These are phyloP conservation scores for Aspergillus leporis DNA, from an alignment of 495 filamentous ascomycete genomes.

Conservation along the genomic window DNA sequence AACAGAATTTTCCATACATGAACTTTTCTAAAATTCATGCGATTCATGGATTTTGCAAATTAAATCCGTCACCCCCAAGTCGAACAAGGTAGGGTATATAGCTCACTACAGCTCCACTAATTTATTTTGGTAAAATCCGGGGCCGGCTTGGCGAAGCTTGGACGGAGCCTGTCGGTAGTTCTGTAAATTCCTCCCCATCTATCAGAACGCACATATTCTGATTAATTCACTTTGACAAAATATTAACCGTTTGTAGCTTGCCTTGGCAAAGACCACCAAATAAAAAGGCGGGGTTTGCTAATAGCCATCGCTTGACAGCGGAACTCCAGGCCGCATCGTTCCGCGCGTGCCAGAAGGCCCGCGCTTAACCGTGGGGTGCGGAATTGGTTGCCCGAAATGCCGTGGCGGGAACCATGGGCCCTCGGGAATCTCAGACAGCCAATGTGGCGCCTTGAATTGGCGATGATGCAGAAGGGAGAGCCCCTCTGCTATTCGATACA, in stretches of 20 bases:
- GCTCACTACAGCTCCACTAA: background rate
- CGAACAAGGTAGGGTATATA: too few relatives aligned
- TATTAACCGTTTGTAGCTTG: too few relatives aligned
- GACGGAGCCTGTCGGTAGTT: background rate
- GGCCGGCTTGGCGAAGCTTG: background rate
- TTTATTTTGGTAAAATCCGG: background rate
- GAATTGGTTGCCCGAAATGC: conserved; percentile 3
- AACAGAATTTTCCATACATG: too few relatives aligned
- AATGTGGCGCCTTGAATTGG: background rate
- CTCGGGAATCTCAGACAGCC: background rate
- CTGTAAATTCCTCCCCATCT: background rate
- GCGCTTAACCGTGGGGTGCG: background rate
- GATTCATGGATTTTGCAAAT: too few relatives aligned
- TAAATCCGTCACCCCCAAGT: too few relatives aligned
- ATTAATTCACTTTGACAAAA: too few relatives aligned
- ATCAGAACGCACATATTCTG: too few relatives aligned
- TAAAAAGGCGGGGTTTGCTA: background rate
- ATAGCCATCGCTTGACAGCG: background rate
- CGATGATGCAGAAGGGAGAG: background rate
- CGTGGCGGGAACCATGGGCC: background rate
- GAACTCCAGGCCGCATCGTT: background rate
- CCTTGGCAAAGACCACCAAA: too few relatives aligned
- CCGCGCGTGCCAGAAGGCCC: background rate
- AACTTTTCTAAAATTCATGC: too few relatives aligned
- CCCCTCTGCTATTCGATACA: background rate